Base-by-base conservation (phyloP, 108 stramenopile genomes). In the Schizochytrium sp. region DNA sequence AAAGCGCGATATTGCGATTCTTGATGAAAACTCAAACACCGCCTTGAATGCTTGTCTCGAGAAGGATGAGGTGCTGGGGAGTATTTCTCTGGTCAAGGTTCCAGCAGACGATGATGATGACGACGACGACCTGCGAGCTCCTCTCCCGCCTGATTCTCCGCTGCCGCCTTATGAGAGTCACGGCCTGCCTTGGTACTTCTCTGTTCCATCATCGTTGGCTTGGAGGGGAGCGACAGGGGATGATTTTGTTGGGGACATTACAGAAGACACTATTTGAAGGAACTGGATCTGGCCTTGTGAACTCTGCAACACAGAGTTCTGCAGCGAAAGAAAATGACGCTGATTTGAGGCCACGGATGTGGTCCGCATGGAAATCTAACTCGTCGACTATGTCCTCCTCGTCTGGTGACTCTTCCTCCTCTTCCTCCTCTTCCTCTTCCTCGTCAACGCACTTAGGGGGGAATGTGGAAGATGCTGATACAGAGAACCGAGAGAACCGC, bases 111-210 rank as follows among this genome's bases (percentile, higher is more conserved):
- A 69, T 44, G 64, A 3, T 44, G 19, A 7, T 69, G 64, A 15
- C 42, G 44, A 38, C 1, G 15, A 44, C 7, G 44, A 8, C 12
- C 42, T 44, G 19, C 42, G 44, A 44, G 42, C 42, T 0, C 64
- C 64, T 1, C 64, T 69, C 42, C 64, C 64, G 64, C 64, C 64
- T 44, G 64, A 38, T 1, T 69, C 64, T 38, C 64, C 64, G 1
- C 64, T 69, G 64, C 64, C 64, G 28, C 64, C 64, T 8, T 69
- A 69, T 44, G 64, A 28, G 64, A 69, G 64, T 44, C 64, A 69
- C 64, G 64, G 64, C 64, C 12, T 12, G 44, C 64, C 64, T 38
- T 69, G 64, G 64, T 69, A 69, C 3, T 69, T 69, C 2, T 38
- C 28, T 28, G 28, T 28, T 28, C 28, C 28, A 28, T 28, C 28